Conservation (phyloP, 164 flowering plant species). For the Pachysandra terminalis region DNA sequence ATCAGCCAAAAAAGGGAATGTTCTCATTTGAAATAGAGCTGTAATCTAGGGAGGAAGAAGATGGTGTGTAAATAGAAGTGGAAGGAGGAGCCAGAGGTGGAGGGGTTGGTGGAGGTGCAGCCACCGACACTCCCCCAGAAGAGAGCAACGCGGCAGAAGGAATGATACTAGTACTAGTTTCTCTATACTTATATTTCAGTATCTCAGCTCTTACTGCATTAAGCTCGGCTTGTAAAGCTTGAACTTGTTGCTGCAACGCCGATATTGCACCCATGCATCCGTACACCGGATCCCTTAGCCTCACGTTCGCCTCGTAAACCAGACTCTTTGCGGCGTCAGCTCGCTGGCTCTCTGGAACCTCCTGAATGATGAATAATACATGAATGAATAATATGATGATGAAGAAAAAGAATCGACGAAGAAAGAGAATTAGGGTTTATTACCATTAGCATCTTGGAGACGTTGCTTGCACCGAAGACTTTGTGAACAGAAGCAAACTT, state of each 20-base stretch:
- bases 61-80: constrained; percentile 41
- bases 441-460: constrained; percentile 94
- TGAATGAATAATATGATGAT: not conserved
- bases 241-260: constrained; percentile 79
- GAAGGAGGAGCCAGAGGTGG: constrained; percentile 33
- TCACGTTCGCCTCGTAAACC: constrained; percentile 86
- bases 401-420: not conserved
- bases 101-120: constrained; percentile 32
- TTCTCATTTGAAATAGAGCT: constrained; percentile 56
- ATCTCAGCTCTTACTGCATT: constrained; percentile 72
- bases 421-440: constrained; percentile 3
- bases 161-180: constrained; percentile 36
- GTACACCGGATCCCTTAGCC: constrained; percentile 87
- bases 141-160: constrained; percentile 34
- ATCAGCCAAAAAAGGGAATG: constrained; percentile 52
- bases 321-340: constrained; percentile 89
- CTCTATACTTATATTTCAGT: constrained; percentile 60
- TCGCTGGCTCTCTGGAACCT: constrained; percentile 78
- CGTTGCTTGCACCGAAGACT: constrained; percentile 97
- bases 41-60: constrained; percentile 39
- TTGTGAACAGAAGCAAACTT: constrained; percentile 94
- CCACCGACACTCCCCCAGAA: constrained; percentile 40
- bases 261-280: constrained; percentile 98
- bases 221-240: constrained; percentile 73
- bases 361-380: constrained; percentile 58